These are phyloP conservation scores for Calonectria leucothoes DNA, from an alignment of 2,329 filamentous ascomycete genomes.

Conservation along the genomic window DNA sequence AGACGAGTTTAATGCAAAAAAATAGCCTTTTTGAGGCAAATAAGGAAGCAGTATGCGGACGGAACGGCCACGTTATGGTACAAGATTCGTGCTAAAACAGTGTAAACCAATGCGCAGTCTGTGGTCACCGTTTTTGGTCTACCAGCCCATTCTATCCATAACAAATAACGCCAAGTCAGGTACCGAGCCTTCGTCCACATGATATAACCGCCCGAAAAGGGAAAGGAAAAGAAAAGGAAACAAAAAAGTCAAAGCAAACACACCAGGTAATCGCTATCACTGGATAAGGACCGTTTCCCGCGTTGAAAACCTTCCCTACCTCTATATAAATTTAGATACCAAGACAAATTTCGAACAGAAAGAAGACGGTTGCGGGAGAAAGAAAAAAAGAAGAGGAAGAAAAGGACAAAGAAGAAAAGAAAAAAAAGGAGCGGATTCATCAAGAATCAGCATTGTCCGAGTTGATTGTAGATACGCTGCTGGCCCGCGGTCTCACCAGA, in stretches of 20 bases:
- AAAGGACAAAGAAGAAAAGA: not conserved
- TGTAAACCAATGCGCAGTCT: too few relatives aligned
- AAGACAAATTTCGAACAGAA: not conserved
- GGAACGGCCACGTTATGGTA: not conserved
- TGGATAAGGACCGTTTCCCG: not conserved
- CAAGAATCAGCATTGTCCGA: not conserved
- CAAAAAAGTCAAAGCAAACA: not conserved
- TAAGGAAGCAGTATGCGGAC: not conserved
- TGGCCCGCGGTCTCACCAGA: not conserved
- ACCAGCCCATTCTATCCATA: not conserved
- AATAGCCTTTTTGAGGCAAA: not conserved
- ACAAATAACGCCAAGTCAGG: not conserved
- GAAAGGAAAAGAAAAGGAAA: not conserved
- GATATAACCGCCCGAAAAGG: not conserved
- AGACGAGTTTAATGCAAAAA: not conserved
- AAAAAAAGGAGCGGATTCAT: not conserved
- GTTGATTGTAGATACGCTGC: not conserved
- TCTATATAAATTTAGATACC: not conserved
- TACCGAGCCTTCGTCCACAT: not conserved
- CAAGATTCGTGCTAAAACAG: not conserved
- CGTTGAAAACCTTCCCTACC: not conserved
- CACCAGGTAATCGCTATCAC: not conserved
- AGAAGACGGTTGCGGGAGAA: not conserved
- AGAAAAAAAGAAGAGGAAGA: not conserved
- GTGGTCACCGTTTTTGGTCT: not conserved